phyloP scores from a whole-genome alignment of 2,329 filamentous ascomycete species.

The Teratosphaeria epicoccoides region DNA sequence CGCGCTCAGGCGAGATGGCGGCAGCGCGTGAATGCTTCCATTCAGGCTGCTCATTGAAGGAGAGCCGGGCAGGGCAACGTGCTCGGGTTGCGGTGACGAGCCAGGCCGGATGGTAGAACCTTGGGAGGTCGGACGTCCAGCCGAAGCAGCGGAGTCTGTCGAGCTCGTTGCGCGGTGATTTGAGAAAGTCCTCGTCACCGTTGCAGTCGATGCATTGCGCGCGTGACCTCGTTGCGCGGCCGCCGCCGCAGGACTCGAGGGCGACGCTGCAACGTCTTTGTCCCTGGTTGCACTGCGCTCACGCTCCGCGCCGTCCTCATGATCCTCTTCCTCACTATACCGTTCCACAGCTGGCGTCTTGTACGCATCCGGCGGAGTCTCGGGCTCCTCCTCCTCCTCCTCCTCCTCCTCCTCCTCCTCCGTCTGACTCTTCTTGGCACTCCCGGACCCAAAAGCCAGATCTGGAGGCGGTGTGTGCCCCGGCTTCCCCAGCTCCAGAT shows the following conservation, averaged over 20 bases:
- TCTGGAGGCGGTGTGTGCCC: constrained; percentile 9
- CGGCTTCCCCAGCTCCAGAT: constrained; percentile 25
- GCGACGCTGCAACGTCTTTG: constrained; percentile 4
- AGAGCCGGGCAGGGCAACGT: constrained; percentile 2
- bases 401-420: constrained; percentile 8
- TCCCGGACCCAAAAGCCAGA: constrained; percentile 7
- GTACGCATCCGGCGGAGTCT: constrained; percentile 33
- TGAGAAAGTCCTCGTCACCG: not conserved
- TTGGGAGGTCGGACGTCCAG: constrained; percentile 10
- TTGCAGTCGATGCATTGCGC: constrained; percentile 8
- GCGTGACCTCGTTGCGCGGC: constrained; percentile 27
- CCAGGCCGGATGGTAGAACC: constrained; percentile 11
- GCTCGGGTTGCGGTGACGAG: constrained; percentile 11
- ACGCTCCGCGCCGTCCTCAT: constrained; percentile 12
- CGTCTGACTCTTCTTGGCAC: constrained; percentile 5
- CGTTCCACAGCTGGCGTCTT: constrained; percentile 30
- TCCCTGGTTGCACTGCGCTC: not conserved
- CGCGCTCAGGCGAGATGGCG: constrained; percentile 23
- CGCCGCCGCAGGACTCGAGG: constrained; percentile 35
- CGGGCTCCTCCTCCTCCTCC: constrained; percentile 11
- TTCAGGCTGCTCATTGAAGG: constrained; percentile 5
- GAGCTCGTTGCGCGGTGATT: not conserved
- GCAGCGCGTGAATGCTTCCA: constrained; percentile 1
- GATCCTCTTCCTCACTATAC: constrained; percentile 12
- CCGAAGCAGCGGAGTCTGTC: constrained; percentile 1